A percentile compares a stretch with the other conserved stretches of the same genome.
These are phyloP conservation scores for Xylaria digitata DNA, from an alignment of 2,329 filamentous ascomycete genomes.

Conservation along the genomic window DNA sequence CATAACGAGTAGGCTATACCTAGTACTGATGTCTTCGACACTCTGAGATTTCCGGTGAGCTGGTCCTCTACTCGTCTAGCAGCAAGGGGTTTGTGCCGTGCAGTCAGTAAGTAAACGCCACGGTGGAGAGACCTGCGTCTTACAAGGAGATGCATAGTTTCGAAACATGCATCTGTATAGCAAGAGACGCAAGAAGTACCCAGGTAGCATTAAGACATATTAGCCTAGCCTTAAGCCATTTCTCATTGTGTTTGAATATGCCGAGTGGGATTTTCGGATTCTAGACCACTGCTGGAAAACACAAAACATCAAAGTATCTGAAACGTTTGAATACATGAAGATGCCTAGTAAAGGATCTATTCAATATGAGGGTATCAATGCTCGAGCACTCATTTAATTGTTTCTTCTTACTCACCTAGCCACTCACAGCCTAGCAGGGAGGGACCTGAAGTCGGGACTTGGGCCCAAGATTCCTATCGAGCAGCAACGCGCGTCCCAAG, in stretches of 20 bases:
- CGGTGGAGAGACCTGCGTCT: no score
- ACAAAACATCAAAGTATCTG: background rate
- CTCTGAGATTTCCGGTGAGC: background rate
- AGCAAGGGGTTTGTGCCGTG: background rate
- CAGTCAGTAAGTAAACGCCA: no score
- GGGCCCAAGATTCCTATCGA: constrained; percentile 38
- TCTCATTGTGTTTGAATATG: background rate
- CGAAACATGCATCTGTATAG: no score
- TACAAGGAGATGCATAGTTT: no score
- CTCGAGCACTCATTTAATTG: constrained; percentile 5
- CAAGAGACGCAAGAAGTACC: no score
- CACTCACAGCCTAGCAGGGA: background rate
- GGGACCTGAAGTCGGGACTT: background rate
- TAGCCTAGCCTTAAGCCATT: background rate
- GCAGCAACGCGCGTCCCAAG: constrained; percentile 64
- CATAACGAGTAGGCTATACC: background rate
- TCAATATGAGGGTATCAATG: constrained; percentile 27
- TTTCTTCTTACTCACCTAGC: constrained; percentile 8
- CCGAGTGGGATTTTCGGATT: no score
- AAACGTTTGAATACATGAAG: background rate
- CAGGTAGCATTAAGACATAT: no score
- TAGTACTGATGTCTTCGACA: background rate
- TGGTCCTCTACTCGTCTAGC: background rate
- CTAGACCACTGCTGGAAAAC: background rate
- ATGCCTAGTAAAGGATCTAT: background rate